Conservation (phyloP, 805 yeast species). For the Candida manassasensis region DNA sequence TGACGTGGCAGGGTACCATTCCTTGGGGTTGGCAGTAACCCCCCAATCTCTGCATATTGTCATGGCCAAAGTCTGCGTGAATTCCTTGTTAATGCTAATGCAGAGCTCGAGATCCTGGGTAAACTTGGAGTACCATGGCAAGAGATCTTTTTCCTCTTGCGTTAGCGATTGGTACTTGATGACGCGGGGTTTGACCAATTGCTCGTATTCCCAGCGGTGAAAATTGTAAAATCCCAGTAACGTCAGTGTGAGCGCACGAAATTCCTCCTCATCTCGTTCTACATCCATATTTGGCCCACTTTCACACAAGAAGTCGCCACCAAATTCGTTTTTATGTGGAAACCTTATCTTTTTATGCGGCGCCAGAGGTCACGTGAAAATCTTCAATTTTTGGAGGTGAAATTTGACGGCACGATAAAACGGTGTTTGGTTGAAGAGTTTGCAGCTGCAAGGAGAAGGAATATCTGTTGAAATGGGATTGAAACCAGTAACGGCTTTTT, state of each 20-base stretch:
- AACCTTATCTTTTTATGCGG: background rate
- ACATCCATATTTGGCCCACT: background rate
- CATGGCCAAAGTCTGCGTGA: conserved; percentile 39
- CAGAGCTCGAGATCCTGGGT: conserved; percentile 37
- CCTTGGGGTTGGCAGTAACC: conserved; percentile 26
- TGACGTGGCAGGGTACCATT: conserved; percentile 39
- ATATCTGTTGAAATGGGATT: too few relatives aligned
- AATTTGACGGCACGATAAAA: too few relatives aligned
- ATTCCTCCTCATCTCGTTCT: conserved; percentile 26
- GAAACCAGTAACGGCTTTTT: too few relatives aligned
- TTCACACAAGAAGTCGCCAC: too few relatives aligned
- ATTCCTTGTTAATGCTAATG: conserved; percentile 41
- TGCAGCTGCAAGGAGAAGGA: too few relatives aligned
- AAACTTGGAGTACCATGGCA: conserved; percentile 50
- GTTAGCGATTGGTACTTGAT: conserved; percentile 27
- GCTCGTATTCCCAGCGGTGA: conserved; percentile 28
- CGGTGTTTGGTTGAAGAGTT: too few relatives aligned
- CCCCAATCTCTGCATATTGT: conserved; percentile 50
- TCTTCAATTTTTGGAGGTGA: background rate
- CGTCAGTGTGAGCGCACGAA: conserved; percentile 32
- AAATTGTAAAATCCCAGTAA: conserved; percentile 31
- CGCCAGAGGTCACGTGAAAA: background rate
- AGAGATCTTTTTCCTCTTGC: conserved; percentile 33
- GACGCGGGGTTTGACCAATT: conserved; percentile 28
- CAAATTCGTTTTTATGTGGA: background rate